phyloP scores from a whole-genome alignment of 192 early-diverging fungal species.

The Glomus cerebriforme region DNA sequence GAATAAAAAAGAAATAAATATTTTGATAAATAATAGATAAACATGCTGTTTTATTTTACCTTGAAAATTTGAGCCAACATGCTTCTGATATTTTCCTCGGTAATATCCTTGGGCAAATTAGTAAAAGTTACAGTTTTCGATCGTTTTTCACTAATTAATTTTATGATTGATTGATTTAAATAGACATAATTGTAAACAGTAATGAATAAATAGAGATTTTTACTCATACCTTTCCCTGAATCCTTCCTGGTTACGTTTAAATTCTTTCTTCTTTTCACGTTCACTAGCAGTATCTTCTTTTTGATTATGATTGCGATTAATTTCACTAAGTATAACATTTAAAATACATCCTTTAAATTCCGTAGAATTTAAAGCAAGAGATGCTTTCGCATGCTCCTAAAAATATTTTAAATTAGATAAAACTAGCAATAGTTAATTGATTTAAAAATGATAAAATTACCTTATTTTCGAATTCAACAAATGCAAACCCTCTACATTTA shows the following conservation, averaged over 20 bases:
- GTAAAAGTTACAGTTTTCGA: neutral
- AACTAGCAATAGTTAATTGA: neutral
- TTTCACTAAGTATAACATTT: neutral
- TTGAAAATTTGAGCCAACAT: neutral
- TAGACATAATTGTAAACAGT: neutral
- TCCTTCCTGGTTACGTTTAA: neutral
- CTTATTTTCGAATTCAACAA: slow-evolving; percentile 6
- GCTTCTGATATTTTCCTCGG: neutral
- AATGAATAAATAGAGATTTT: neutral
- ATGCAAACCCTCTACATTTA: slow-evolving; percentile 7
- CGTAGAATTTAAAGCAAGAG: neutral
- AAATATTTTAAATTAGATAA: neutral
- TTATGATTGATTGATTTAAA: neutral
- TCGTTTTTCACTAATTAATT: neutral
- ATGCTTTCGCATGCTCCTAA: neutral
- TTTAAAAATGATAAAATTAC: neutral
- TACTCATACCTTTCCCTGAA: neutral
- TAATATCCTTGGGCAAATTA: neutral
- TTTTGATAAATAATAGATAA: neutral
- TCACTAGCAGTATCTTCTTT: neutral
- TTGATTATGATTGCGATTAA: neutral
- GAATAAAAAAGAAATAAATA: neutral
- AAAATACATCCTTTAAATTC: slow-evolving; percentile 26
- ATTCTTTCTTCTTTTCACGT: neutral
- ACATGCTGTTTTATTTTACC: neutral